Evolutionary conservation across 2,329 filamentous ascomycete genomes (phyloP).

Genomic region (Colletotrichum trifolii): DNA sequence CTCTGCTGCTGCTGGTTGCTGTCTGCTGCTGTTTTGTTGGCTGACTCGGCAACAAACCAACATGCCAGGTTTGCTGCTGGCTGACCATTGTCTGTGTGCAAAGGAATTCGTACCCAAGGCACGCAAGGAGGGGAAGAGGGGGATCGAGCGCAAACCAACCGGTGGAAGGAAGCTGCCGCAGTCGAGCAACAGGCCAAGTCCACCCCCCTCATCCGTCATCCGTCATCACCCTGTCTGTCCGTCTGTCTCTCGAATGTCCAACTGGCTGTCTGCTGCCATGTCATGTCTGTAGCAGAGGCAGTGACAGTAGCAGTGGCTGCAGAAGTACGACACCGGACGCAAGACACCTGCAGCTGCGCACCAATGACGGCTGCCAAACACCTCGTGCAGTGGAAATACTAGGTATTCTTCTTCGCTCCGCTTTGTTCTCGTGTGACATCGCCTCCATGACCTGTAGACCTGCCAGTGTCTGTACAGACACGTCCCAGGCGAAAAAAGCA

Average conservation of each 20-base stretch:
- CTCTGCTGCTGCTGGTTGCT: constrained; percentile 1
- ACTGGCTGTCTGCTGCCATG: too few relatives aligned
- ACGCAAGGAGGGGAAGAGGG: neutral
- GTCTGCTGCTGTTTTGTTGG: neutral
- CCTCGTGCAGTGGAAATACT: too few relatives aligned
- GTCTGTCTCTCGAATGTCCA: neutral
- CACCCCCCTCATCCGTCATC: too few relatives aligned
- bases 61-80: neutral
- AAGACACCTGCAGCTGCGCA: constrained; percentile 11
- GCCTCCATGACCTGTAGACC: too few relatives aligned
- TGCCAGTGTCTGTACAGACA: too few relatives aligned
- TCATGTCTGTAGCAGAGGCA: constrained; percentile 3
- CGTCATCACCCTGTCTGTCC: neutral
- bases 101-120: too few relatives aligned
- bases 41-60: neutral
- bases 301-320: neutral
- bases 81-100: neutral
- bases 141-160: constrained; percentile 16
- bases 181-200: neutral
- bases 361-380: constrained; percentile 12
- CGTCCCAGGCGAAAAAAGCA: too few relatives aligned
- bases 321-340: neutral
- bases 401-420: too few relatives aligned
- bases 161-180: constrained; percentile 15
- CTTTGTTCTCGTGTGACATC: too few relatives aligned